Evolutionary conservation across 768 basidiomycete species (phyloP).

Genomic region (Tulasnella sp.): DNA sequence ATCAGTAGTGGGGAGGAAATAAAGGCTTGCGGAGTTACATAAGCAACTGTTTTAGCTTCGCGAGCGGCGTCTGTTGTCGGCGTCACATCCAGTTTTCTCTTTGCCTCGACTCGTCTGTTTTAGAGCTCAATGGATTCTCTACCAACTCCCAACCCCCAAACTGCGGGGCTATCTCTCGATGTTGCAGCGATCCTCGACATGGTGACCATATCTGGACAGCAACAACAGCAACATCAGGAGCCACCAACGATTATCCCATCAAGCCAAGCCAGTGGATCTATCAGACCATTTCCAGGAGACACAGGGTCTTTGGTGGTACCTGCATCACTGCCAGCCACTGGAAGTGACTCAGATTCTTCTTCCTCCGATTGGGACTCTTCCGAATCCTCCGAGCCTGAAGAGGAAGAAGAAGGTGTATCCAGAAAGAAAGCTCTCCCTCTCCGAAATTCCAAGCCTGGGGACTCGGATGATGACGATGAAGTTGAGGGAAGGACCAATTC

Average conservation of each 20-base stretch:
- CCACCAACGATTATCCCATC: not conserved
- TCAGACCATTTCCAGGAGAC: not conserved
- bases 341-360: not conserved
- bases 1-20: no score
- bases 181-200: slow-evolving; percentile 12
- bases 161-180: not conserved
- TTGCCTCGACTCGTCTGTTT: no score
- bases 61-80: no score
- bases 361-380: slow-evolving; percentile 2
- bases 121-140: not conserved
- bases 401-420: not conserved
- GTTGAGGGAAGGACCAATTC: not conserved
- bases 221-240: not conserved
- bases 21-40: no score
- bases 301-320: not conserved
- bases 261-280: not conserved
- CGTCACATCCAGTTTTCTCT: no score
- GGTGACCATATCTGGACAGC: not conserved
- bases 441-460: not conserved
- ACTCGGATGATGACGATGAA: slow-evolving; percentile 18
- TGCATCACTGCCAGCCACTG: not conserved
- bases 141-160: not conserved
- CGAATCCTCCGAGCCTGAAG: not conserved
- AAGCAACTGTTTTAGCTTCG: no score
- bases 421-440: not conserved